Percentiles rank a stretch among this genome's conserved stretches.
Evolutionary conservation across 2,329 filamentous ascomycete species (phyloP).

Genomic region (Phialocephala subalpina): DNA sequence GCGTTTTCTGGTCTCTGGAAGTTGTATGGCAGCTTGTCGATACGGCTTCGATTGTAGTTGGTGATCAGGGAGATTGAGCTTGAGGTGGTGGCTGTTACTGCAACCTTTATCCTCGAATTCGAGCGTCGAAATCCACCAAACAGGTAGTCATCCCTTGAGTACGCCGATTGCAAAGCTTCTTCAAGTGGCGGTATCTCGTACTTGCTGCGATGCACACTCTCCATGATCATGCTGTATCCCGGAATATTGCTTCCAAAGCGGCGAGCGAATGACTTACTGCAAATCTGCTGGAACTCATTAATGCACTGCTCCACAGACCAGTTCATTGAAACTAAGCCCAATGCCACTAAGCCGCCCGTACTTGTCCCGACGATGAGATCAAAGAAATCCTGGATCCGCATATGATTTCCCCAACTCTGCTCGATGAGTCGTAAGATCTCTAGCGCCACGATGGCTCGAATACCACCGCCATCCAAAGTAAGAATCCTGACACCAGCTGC

Average conservation of each 20-base stretch:
- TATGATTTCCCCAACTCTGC: not conserved
- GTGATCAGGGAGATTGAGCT: not conserved
- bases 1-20: slow-evolving; percentile 9
- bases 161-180: slow-evolving; percentile 1
- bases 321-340: not conserved
- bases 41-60: slow-evolving; percentile 9
- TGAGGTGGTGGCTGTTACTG: not conserved
- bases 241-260: slow-evolving; percentile 6
- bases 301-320: slow-evolving; percentile 9
- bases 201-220: slow-evolving; percentile 8
- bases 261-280: slow-evolving; percentile 1
- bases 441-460: slow-evolving; percentile 7
- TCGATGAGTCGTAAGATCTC: slow-evolving; percentile 3
- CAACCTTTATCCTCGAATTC: slow-evolving; percentile 2
- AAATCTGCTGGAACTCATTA: not conserved
- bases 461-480: slow-evolving; percentile 3
- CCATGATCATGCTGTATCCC: slow-evolving; percentile 6
- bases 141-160: not conserved
- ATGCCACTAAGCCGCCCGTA: slow-evolving; percentile 4
- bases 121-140: not conserved
- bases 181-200: slow-evolving; percentile 6
- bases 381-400: slow-evolving; percentile 6
- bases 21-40: not conserved
- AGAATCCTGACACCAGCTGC: slow-evolving; percentile 8
- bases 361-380: slow-evolving; percentile 10